Conservation (phyloP, 148 eudicot genomes). For the Euryodendron excelsum region DNA sequence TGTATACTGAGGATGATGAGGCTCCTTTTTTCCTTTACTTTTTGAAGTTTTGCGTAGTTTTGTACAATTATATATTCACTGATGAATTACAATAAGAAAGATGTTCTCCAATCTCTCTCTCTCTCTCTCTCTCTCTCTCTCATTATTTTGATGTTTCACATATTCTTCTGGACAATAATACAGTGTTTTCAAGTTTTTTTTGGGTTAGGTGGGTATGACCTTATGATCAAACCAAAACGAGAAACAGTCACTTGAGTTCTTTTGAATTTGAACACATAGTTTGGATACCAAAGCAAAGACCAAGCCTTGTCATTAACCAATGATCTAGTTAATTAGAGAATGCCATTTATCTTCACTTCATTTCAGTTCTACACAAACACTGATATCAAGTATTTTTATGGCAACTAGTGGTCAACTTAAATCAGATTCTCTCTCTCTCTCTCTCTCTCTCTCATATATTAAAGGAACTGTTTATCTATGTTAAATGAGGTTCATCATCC, state of each 20-base stretch:
- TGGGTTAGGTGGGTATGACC: too few species aligned
- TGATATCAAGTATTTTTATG: conserved; percentile 1
- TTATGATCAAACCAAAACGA: background rate
- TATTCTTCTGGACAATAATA: background rate
- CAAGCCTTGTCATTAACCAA: background rate
- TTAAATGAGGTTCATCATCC: background rate
- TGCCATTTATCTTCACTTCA: background rate
- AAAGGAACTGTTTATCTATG: background rate
- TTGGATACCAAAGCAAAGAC: background rate
- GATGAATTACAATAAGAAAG: conserved; percentile 12
- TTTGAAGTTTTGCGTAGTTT: background rate
- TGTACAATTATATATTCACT: conserved; percentile 14
- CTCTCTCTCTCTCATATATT: background rate
- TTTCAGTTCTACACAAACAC: conserved; percentile 13
- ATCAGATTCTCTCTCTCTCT: background rate
- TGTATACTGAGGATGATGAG: conserved; percentile 63
- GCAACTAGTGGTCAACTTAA: background rate
- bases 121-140: background rate
- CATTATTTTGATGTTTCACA: background rate
- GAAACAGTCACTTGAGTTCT: background rate
- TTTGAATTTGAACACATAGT: background rate
- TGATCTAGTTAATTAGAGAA: conserved; percentile 2
- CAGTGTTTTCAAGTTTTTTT: too few species aligned
- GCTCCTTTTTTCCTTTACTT: conserved; percentile 29
- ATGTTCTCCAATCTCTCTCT: background rate